Percentiles rank a stretch among this genome's conserved stretches.
phyloP scores from a whole-genome alignment of 2,329 filamentous ascomycete species.

The Huntiella moniliformis region DNA sequence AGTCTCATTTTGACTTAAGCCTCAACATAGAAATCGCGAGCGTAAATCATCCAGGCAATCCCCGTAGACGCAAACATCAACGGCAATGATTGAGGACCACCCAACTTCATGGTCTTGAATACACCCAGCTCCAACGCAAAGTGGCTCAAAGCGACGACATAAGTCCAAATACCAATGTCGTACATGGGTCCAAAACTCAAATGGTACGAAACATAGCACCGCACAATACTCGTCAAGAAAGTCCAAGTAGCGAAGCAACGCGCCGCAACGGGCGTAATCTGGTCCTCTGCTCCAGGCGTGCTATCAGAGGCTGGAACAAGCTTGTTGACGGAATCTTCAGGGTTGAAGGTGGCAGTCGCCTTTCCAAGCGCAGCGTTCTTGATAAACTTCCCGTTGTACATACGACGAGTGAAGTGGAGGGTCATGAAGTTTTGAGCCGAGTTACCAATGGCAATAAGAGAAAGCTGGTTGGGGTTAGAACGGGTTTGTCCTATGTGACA shows the following conservation, averaged over 20 bases:
- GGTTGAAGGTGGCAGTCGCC: conserved; percentile 25
- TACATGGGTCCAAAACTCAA: conserved; percentile 55
- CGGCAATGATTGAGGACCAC: conserved; percentile 35
- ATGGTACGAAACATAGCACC: conserved; percentile 71
- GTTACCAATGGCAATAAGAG: conserved; percentile 67
- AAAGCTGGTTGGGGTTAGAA: conserved; percentile 40
- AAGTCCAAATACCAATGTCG: conserved; percentile 65
- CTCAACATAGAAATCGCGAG: conserved; percentile 52
- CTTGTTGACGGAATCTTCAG: conserved; percentile 35
- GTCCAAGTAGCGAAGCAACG: conserved; percentile 83
- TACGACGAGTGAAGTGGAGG: conserved; percentile 62
- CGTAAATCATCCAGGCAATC: conserved; percentile 42
- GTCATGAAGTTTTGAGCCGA: conserved; percentile 68
- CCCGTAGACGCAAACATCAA: conserved; percentile 32
- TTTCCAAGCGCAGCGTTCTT: conserved; percentile 27
- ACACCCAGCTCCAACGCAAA: conserved; percentile 66
- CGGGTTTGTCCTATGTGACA: background rate
- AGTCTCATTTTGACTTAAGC: background rate
- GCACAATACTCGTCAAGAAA: conserved; percentile 54
- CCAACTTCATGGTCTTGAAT: conserved; percentile 56
- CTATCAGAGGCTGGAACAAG: conserved; percentile 28
- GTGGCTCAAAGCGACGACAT: conserved; percentile 57
- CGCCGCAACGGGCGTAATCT: conserved; percentile 56
- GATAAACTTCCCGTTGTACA: conserved; percentile 55
- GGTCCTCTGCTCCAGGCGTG: conserved; percentile 28